Evolutionary conservation across 2,329 filamentous ascomycete species (phyloP).

Genomic region (Cladophialophora carrionii): DNA sequence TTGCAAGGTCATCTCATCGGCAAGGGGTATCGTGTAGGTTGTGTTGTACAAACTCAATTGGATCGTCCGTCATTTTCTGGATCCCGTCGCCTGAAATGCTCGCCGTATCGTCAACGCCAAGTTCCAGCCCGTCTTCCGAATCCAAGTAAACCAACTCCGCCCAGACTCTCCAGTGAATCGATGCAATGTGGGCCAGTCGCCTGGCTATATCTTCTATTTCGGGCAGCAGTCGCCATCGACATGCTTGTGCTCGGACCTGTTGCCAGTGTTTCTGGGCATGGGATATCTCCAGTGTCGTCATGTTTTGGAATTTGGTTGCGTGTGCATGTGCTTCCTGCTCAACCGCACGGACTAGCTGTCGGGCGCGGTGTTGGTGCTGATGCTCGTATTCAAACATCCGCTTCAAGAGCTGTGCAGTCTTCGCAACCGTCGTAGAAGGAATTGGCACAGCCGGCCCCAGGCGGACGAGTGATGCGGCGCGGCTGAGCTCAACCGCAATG

Average conservation of each 20-base stretch:
- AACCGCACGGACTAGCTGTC: slow-evolving; percentile 33
- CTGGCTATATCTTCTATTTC: slow-evolving; percentile 63
- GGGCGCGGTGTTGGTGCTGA: slow-evolving; percentile 2
- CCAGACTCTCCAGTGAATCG: slow-evolving; percentile 92
- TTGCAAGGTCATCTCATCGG: slow-evolving; percentile 5
- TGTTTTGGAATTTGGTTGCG: slow-evolving; percentile 46
- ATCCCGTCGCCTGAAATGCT: neutral
- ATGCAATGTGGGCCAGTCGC: slow-evolving; percentile 77
- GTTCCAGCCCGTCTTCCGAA: slow-evolving; percentile 3
- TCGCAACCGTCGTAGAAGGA: slow-evolving; percentile 9
- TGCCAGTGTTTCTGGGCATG: slow-evolving; percentile 46
- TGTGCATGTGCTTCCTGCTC: slow-evolving; percentile 40
- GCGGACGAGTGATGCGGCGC: slow-evolving; percentile 45
- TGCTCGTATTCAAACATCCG: slow-evolving; percentile 19
- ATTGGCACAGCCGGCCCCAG: slow-evolving; percentile 39
- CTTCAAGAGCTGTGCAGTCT: slow-evolving; percentile 11
- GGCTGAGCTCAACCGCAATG: slow-evolving; percentile 50
- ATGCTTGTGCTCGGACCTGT: slow-evolving; percentile 27
- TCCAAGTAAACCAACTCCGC: slow-evolving; percentile 68
- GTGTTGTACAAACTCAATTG: slow-evolving; percentile 15
- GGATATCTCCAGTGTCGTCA: slow-evolving; percentile 51
- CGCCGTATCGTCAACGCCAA: slow-evolving; percentile 4
- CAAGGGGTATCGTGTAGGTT: neutral
- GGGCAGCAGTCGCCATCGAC: slow-evolving; percentile 38
- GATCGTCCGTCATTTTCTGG: slow-evolving; percentile 1